Evolutionary conservation across 441 rosid genomes (phyloP), one percentile per base, ranked within the genome.

Genomic region (Raphanus hybrid): DNA sequence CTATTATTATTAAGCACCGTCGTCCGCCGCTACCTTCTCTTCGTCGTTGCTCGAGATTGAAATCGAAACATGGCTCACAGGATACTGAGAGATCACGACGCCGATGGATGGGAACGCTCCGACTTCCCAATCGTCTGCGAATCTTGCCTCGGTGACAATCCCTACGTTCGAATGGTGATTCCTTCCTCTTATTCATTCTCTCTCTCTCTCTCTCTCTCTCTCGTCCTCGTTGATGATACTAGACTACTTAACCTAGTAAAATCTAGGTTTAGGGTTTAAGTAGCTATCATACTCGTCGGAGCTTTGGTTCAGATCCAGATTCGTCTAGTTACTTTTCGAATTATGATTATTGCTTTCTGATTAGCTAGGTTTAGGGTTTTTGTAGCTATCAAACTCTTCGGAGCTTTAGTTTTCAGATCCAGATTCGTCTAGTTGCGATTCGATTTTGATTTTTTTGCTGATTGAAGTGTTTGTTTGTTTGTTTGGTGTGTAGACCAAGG

Each of bases 91-190:
- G 98, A 95, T 73, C 82, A 89, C 1, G 94, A 92, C 74, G 93
- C 97, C 14, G 98, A 95, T 71, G 99, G 98, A 4, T 92, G 98
- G 97, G 99, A 95, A 61, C 88, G 97, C 3, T 82, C 98, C 29
- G 98, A 92, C 75, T 95, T 95, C 74, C 99, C 99, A 16, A 95
- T 93, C 68, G 87, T 91, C 50, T 95, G 99, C 54, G 99, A 93
- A 76, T 95, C 99, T 14, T 95, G 99, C 79, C 94, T 95, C 54
- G 99, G 99, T 35, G 97, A 93, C 83, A 91, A 95, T 70, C 99
- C 99, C 0, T 92, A 91, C 77, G 98, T 92, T 6, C 89, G 97
- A 63, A 95, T 95, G 98, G 98, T 95, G 76, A n/a, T 79, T 52
- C 65, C 64, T 79, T 39, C 60, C 64, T 75, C 66, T 18, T 11